These are phyloP conservation scores for Pyricularia grisea DNA, from an alignment of 2,329 filamentous ascomycete species.

Conservation along the genomic window DNA sequence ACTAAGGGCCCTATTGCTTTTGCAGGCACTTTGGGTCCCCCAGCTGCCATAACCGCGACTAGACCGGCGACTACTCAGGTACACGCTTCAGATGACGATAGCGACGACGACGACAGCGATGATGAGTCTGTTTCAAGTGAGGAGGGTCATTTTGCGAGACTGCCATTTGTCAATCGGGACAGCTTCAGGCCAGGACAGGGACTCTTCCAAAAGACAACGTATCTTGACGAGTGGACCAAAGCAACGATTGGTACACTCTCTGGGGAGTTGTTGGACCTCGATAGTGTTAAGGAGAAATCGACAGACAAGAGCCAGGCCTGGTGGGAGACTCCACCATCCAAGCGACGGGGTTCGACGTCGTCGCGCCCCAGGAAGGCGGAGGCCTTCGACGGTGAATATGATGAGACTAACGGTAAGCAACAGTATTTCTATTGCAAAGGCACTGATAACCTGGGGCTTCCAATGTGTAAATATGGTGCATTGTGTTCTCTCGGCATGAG, in stretches of 20 bases:
- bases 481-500: neutral
- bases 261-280: slow-evolving; percentile 49
- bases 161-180: slow-evolving; percentile 30
- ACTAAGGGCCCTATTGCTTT: neutral
- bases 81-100: slow-evolving; percentile 13
- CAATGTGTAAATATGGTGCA: neutral
- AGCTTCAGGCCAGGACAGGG: slow-evolving; percentile 39
- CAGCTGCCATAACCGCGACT: neutral
- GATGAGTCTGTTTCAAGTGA: slow-evolving; percentile 17
- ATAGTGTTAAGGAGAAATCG: slow-evolving; percentile 23
- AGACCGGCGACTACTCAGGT: neutral
- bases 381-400: slow-evolving; percentile 58
- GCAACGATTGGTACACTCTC: slow-evolving; percentile 53
- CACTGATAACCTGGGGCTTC: neutral
- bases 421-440: neutral
- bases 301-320: slow-evolving; percentile 52
- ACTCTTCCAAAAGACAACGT: slow-evolving; percentile 48
- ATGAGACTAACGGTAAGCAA: slow-evolving; percentile 47
- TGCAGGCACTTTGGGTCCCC: neutral
- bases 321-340: slow-evolving; percentile 58
- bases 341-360: slow-evolving; percentile 36
- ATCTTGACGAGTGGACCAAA: slow-evolving; percentile 66
- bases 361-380: slow-evolving; percentile 46
- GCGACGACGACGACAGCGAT: slow-evolving; percentile 20
- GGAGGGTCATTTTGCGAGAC: slow-evolving; percentile 27